phyloP scores from a whole-genome alignment of 2,329 filamentous ascomycete species.

The Hortaea werneckii region DNA sequence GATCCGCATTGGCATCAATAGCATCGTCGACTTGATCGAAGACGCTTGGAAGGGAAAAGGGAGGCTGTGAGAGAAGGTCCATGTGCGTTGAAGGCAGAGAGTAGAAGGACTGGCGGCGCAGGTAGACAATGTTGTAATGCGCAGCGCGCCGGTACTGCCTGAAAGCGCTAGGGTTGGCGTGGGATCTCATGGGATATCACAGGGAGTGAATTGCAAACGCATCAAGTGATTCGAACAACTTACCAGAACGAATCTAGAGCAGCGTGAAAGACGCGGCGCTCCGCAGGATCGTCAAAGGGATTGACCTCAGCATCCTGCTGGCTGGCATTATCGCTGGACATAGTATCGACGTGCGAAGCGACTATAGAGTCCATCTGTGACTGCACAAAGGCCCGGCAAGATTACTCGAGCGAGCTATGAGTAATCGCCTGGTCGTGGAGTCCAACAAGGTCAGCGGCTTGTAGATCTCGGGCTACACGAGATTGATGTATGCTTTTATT shows the following conservation, averaged over 20 bases:
- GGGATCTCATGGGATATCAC: neutral
- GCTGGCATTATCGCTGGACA: no score
- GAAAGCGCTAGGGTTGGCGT: neutral
- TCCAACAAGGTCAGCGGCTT: no score
- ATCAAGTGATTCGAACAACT: conserved; percentile 22
- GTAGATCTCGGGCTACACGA: no score
- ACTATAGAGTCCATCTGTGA: no score
- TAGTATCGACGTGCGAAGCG: no score
- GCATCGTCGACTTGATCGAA: conserved; percentile 73
- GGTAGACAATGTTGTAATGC: conserved; percentile 84
- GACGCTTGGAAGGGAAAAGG: conserved; percentile 72
- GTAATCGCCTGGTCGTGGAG: no score
- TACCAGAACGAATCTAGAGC: conserved; percentile 86
- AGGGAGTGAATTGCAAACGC: neutral
- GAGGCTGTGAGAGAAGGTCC: conserved; percentile 67
- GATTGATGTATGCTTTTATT: no score
- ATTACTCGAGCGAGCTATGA: no score
- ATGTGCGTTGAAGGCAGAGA: conserved; percentile 75
- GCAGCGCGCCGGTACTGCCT: conserved; percentile 63
- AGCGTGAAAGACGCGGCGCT: conserved; percentile 67
- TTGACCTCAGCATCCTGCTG: conserved; percentile 25
- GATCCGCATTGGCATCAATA: conserved; percentile 76
- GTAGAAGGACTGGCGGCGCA: conserved; percentile 86
- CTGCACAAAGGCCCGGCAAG: no score
- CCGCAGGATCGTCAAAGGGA: conserved; percentile 64